These are phyloP conservation scores for Rhazya stricta DNA, from an alignment of 257 asterid species.

Conservation along the genomic window DNA sequence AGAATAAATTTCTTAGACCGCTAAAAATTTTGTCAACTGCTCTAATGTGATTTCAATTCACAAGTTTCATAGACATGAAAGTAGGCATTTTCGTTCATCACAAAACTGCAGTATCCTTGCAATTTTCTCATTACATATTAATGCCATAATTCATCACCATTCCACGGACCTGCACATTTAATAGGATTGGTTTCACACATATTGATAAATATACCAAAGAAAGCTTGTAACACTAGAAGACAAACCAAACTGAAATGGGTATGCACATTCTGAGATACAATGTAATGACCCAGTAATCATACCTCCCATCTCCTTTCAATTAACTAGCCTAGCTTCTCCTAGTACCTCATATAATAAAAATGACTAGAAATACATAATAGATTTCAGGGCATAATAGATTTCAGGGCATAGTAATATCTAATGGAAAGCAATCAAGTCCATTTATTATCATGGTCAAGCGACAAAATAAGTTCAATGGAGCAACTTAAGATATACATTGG, in stretches of 20 bases:
- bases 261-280: background rate
- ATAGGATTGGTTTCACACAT: background rate
- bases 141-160: background rate
- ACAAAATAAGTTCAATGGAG: background rate
- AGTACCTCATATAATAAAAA: background rate
- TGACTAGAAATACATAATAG: background rate
- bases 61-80: background rate
- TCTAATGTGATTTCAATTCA: background rate
- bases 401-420: background rate
- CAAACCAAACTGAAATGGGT: background rate
- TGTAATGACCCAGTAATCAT: background rate
- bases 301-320: background rate
- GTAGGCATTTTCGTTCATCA: background rate
- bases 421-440: background rate
- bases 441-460: background rate
- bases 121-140: background rate
- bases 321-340: background rate
- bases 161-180: background rate
- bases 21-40: background rate
- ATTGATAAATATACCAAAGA: background rate
- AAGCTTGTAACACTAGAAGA: background rate
- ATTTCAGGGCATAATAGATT: constrained; percentile 1
- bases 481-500: background rate
- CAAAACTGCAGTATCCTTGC: background rate
- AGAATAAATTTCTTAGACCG: background rate